These are phyloP conservation scores for Grigorovia transvaalensis DNA, from an alignment of 805 yeast genomes.

Conservation along the genomic window DNA sequence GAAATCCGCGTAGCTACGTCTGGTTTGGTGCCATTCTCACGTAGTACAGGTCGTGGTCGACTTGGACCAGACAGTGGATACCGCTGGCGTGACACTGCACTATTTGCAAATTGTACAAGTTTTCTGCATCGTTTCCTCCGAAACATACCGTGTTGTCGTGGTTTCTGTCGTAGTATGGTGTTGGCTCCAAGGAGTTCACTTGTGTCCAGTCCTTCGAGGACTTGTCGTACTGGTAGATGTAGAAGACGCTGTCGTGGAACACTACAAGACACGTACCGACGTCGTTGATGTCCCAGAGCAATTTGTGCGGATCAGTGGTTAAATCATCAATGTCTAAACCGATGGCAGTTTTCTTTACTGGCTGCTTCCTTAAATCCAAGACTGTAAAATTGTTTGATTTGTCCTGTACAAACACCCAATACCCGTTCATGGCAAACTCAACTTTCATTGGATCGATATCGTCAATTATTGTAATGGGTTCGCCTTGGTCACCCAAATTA, in stretches of 20 bases:
- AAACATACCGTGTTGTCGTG: too few relatives aligned
- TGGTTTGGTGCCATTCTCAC: neutral
- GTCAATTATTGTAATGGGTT: slow-evolving; percentile 6
- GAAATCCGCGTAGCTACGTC: too few relatives aligned
- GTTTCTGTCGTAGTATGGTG: too few relatives aligned
- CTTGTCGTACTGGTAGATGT: neutral
- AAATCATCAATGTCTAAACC: neutral
- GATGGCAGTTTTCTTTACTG: neutral
- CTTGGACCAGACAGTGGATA: neutral
- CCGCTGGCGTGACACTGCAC: neutral
- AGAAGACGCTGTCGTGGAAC: neutral
- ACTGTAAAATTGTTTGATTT: neutral
- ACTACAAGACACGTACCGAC: neutral
- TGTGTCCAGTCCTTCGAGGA: neutral
- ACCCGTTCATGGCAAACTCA: slow-evolving; percentile 23
- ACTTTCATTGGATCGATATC: slow-evolving; percentile 9
- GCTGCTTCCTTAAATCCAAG: neutral
- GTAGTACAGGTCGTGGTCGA: neutral
- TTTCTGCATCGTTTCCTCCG: too few relatives aligned
- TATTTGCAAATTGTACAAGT: neutral
- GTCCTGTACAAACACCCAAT: slow-evolving; percentile 20
- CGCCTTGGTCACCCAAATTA: slow-evolving; percentile 10
- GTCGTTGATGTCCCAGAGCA: neutral
- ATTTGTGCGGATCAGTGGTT: neutral
- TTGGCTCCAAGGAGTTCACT: neutral